phyloP scores from a whole-genome alignment of 108 stramenopile species.

The Conticribra weissflogii region DNA sequence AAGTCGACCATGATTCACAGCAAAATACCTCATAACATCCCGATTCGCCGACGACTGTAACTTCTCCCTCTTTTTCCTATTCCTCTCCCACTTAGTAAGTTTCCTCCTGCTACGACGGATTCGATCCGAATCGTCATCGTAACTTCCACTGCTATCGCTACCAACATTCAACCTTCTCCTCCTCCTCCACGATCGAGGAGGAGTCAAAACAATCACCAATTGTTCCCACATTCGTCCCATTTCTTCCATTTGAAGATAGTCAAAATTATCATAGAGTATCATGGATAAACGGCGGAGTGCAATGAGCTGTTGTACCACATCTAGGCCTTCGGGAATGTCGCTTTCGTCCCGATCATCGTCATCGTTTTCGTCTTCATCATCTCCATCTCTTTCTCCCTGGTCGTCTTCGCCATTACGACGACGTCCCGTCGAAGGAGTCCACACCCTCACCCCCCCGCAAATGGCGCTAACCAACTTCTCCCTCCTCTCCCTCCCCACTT shows the following conservation, averaged over 20 bases:
- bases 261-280: conserved; percentile 81
- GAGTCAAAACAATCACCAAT: conserved; percentile 58
- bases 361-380: conserved; percentile 29
- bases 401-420: neutral
- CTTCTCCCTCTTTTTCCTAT: conserved; percentile 39
- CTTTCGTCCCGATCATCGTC: conserved; percentile 13
- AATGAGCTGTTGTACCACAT: conserved; percentile 62
- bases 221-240: conserved; percentile 82
- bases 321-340: conserved; percentile 46
- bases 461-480: conserved; percentile 38
- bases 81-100: conserved; percentile 63
- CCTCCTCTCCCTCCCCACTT: conserved; percentile 38
- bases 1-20: conserved; percentile 2
- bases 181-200: conserved; percentile 33
- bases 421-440: neutral
- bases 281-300: conserved; percentile 80
- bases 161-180: neutral
- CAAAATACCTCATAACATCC: conserved; percentile 20
- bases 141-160: neutral
- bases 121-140: neutral
- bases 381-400: neutral
- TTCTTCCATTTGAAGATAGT: conserved; percentile 71
- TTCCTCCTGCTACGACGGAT: conserved; percentile 36
- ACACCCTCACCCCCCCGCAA: conserved; percentile 32
- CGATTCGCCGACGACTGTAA: conserved; percentile 11